Evolutionary conservation across 495 filamentous ascomycete species (phyloP).

Genomic region (Penicillium fimorum): DNA sequence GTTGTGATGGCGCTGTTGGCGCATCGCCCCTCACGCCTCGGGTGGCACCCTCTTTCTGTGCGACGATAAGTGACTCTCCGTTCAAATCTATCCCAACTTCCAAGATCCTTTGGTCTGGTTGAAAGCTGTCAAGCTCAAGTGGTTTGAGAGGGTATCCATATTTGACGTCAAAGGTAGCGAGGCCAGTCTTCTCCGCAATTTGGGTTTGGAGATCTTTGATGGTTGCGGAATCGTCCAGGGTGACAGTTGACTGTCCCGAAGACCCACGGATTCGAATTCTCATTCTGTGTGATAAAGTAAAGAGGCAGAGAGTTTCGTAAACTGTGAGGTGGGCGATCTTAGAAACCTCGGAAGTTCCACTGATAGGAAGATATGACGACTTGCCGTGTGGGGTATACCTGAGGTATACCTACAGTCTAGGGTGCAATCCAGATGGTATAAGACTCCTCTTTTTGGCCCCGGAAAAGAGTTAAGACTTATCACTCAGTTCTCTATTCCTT

Average conservation of each 20-base stretch:
- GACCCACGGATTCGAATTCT: slow-evolving; percentile 63
- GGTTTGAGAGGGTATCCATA: slow-evolving; percentile 77
- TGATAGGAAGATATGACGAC: slow-evolving; percentile 16
- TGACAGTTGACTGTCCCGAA: slow-evolving; percentile 59
- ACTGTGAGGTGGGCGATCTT: background rate
- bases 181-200: slow-evolving; percentile 56
- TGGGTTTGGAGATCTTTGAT: slow-evolving; percentile 58
- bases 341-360: slow-evolving; percentile 1
- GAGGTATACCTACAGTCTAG: background rate
- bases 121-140: slow-evolving; percentile 56
- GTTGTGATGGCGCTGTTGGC: slow-evolving; percentile 19
- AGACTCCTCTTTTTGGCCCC: background rate
- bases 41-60: slow-evolving; percentile 38
- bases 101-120: slow-evolving; percentile 45
- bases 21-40: slow-evolving; percentile 19
- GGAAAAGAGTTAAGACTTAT: background rate
- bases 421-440: background rate
- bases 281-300: slow-evolving; percentile 39
- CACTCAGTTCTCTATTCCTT: background rate
- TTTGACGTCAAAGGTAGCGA: slow-evolving; percentile 67
- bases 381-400: slow-evolving; percentile 17
- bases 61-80: slow-evolving; percentile 78
- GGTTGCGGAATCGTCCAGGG: slow-evolving; percentile 62
- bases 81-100: slow-evolving; percentile 68
- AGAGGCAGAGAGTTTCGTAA: background rate